phyloP scores from a whole-genome alignment of 192 early-diverging fungal species.

The Hyaloraphidium curvatum region DNA sequence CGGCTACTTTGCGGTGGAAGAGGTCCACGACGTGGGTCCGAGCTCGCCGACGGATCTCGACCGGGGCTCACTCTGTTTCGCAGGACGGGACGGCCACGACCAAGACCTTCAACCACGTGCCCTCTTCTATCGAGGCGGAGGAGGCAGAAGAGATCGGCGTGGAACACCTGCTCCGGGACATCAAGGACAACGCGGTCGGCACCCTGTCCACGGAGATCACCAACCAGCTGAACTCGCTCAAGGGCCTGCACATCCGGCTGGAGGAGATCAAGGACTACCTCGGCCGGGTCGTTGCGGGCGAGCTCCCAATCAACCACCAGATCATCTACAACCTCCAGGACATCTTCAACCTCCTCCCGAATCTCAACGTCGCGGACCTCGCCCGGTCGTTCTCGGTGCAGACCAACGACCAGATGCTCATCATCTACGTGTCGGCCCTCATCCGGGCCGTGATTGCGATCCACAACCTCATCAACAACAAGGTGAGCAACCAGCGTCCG shows the following conservation, averaged over 20 bases:
- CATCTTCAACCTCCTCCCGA: conserved; percentile 93
- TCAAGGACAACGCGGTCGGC: conserved; percentile 93
- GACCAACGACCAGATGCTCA: conserved; percentile 88
- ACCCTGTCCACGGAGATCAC: conserved; percentile 84
- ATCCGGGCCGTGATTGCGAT: conserved; percentile 90
- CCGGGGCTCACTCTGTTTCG: neutral
- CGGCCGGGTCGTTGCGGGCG: conserved; percentile 64
- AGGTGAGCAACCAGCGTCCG: conserved; percentile 63
- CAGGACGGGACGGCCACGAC: conserved; percentile 94
- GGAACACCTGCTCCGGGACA: conserved; percentile 92
- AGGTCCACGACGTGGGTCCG: conserved; percentile 75
- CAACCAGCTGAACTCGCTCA: conserved; percentile 78
- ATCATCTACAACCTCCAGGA: conserved; percentile 98
- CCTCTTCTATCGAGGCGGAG: conserved; percentile 89
- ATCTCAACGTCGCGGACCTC: conserved; percentile 57
- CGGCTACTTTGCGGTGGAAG: conserved; percentile 94
- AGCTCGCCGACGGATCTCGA: too few relatives aligned
- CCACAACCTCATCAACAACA: conserved; percentile 95
- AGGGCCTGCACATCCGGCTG: conserved; percentile 66
- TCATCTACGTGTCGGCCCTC: conserved; percentile 81
- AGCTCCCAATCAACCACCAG: conserved; percentile 83
- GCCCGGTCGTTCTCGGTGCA: conserved; percentile 71
- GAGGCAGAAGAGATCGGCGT: conserved; percentile 99
- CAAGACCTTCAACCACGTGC: conserved; percentile 91
- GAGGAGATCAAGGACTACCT: conserved; percentile 77